A percentile compares a stretch with the other conserved stretches of the same genome.
Conservation (phyloP, 441 rosid species). For the Erodium moschatum region DNA sequence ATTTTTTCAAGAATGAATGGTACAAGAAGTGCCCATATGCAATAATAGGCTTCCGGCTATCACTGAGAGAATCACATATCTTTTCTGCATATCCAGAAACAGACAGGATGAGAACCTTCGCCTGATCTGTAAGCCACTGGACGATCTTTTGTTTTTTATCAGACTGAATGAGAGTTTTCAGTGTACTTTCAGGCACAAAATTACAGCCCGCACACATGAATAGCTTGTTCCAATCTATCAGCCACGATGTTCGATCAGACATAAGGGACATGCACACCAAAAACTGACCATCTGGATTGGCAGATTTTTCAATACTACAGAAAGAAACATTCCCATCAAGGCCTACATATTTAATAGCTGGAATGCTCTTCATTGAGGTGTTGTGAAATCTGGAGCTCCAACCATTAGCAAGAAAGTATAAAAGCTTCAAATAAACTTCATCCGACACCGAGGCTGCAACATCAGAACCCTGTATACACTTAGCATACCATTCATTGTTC, state of each 20-base stretch:
- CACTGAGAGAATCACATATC: conserved; percentile 19
- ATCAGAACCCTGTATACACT: conserved; percentile 42
- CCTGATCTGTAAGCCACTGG: conserved; percentile 37
- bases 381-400: conserved; percentile 34
- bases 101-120: conserved; percentile 14
- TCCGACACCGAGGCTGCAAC: conserved; percentile 42
- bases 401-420: conserved; percentile 38
- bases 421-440: conserved; percentile 38
- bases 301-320: conserved; percentile 25
- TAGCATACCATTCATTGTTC: conserved; percentile 45
- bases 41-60: conserved; percentile 34
- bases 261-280: conserved; percentile 23
- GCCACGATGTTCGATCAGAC: conserved; percentile 26
- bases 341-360: conserved; percentile 43
- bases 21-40: conserved; percentile 45
- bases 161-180: conserved; percentile 23
- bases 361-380: conserved; percentile 30
- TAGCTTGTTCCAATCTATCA: conserved; percentile 45
- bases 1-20: conserved; percentile 23
- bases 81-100: conserved; percentile 27
- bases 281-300: not conserved
- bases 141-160: conserved; percentile 17
- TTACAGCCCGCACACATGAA: conserved; percentile 27
- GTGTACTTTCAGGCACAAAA: conserved; percentile 39
- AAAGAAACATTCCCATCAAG: conserved; percentile 29